Conservation (phyloP, 169 alveolate species). For the Cryptosporidium andersoni region DNA sequence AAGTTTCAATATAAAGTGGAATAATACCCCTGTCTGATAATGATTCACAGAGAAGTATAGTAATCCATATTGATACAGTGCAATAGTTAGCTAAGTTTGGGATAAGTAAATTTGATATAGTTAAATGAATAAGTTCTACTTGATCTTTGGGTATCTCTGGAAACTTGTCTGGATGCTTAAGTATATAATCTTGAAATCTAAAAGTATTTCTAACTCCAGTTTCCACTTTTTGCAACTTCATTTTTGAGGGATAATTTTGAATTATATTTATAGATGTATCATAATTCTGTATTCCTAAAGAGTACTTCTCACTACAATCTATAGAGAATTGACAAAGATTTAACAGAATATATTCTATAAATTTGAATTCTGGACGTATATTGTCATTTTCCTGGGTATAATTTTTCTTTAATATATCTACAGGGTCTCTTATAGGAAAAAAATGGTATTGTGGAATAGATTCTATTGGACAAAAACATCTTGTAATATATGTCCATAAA, state of each 20-base stretch:
- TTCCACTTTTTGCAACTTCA: slow-evolving; percentile 1
- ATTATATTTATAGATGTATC: background rate
- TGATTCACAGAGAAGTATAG: slow-evolving; percentile 35
- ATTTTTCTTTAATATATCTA: background rate
- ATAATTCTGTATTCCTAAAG: background rate
- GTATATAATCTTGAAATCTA: background rate
- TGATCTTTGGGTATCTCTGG: slow-evolving; percentile 38
- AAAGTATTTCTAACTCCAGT: background rate
- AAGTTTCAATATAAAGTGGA: slow-evolving; percentile 6
- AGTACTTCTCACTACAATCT: background rate
- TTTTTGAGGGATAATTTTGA: background rate
- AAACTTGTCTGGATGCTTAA: background rate
- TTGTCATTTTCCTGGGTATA: background rate
- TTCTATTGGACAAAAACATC: too few species aligned
- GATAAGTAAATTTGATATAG: background rate
- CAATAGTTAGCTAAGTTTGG: background rate
- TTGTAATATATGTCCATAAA: too few species aligned
- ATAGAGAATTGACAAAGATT: background rate
- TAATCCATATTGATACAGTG: slow-evolving; percentile 15
- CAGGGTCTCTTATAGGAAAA: background rate
- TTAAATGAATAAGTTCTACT: slow-evolving; percentile 15
- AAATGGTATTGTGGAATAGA: too few species aligned
- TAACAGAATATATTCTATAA: too few species aligned
- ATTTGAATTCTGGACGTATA: too few species aligned
- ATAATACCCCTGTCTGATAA: slow-evolving; percentile 22